These are phyloP conservation scores for Botrytis fragariae DNA, from an alignment of 2,329 filamentous ascomycete genomes.

Conservation along the genomic window DNA sequence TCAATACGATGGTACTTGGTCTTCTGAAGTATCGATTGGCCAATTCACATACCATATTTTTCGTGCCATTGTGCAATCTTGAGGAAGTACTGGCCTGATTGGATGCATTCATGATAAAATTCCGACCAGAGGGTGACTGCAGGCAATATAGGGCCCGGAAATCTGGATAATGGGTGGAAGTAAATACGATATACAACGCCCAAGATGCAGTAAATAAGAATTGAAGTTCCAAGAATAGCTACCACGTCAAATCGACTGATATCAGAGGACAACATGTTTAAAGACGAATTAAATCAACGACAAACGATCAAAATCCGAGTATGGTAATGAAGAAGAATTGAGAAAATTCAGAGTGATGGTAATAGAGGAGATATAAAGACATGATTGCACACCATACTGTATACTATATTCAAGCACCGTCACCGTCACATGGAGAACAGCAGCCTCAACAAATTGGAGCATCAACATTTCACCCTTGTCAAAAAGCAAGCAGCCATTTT, in stretches of 20 bases:
- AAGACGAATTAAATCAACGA: background rate
- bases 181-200: constrained; percentile 17
- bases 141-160: constrained; percentile 19
- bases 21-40: background rate
- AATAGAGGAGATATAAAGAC: constrained; percentile 2
- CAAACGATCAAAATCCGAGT: background rate
- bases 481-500: background rate
- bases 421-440: background rate
- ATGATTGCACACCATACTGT: background rate
- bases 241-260: background rate
- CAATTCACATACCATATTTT: background rate
- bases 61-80: constrained; percentile 13
- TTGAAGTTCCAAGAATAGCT: constrained; percentile 7
- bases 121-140: constrained; percentile 10
- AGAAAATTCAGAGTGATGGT: background rate
- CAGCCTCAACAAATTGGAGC: background rate
- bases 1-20: background rate
- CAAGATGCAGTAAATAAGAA: constrained; percentile 11
- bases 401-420: background rate
- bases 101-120: constrained; percentile 11
- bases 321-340: constrained; percentile 1
- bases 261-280: constrained; percentile 1
- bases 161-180: constrained; percentile 18
- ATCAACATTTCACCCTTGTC: background rate
- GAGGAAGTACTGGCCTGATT: constrained; percentile 6